phyloP scores from a whole-genome alignment of 1,284 basidiomycete genomes.

The Cryptococcus sp. region DNA sequence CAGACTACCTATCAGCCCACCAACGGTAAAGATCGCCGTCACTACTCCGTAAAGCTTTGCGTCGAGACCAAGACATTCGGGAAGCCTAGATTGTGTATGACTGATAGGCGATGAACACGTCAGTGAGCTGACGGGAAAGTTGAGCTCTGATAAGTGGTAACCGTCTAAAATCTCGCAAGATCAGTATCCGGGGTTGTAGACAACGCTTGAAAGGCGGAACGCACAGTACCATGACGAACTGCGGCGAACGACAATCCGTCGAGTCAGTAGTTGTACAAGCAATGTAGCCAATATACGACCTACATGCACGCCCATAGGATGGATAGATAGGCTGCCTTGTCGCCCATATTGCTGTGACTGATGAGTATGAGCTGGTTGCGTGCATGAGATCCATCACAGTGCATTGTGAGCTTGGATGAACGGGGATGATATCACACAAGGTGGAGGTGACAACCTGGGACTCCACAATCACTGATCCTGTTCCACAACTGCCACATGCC shows the following conservation, averaged over 20 bases:
- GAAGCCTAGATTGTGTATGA: constrained; percentile 33
- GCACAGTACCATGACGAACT: constrained; percentile 53
- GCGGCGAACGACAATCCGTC: too few species aligned
- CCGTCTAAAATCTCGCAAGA: constrained; percentile 48
- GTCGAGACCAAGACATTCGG: constrained; percentile 71
- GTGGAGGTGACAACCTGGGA: too few species aligned
- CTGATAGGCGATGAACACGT: constrained; percentile 60
- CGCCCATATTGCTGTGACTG: constrained; percentile 7
- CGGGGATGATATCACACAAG: too few species aligned
- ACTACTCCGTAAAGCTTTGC: constrained; percentile 73
- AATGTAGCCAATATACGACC: constrained; percentile 5
- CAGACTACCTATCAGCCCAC: constrained; percentile 77
- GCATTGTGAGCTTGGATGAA: too few species aligned
- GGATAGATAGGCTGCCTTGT: constrained; percentile 10
- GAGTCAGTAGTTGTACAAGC: too few species aligned
- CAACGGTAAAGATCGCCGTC: constrained; percentile 83
- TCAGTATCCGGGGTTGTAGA: too few species aligned
- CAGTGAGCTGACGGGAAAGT: constrained; percentile 77
- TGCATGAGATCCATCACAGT: too few species aligned
- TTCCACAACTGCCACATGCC: too few species aligned
- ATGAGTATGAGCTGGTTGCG: too few species aligned
- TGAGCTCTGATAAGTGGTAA: constrained; percentile 78
- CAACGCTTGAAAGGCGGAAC: too few species aligned
- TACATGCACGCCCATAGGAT: constrained; percentile 29
- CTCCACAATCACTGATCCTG: too few species aligned